Percentiles rank a stretch among this genome's conserved stretches.
phyloP scores from a whole-genome alignment of 2,329 filamentous ascomycete species.

The Lanzia echinophila region DNA sequence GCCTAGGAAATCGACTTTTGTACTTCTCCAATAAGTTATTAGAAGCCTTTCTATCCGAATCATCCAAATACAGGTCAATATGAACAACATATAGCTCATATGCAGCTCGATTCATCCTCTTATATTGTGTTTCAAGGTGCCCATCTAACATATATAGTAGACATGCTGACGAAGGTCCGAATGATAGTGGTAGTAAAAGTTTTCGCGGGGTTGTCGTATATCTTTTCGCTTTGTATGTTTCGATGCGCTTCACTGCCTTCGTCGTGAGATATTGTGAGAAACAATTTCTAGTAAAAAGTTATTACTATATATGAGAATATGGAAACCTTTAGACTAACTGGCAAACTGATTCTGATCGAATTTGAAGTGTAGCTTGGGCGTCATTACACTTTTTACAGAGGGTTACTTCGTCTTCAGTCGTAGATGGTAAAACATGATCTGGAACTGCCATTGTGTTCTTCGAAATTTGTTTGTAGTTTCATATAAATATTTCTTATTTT shows the following conservation, averaged over 20 bases:
- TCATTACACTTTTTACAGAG: constrained; percentile 28
- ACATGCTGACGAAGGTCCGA: constrained; percentile 72
- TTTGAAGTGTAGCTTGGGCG: constrained; percentile 24
- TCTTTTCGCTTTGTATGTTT: constrained; percentile 50
- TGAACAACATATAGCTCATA: constrained; percentile 62
- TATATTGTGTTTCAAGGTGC: constrained; percentile 59
- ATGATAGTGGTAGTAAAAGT: constrained; percentile 74
- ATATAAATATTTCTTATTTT: constrained; percentile 5
- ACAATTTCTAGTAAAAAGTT: constrained; percentile 50
- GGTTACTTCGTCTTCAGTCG: neutral
- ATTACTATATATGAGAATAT: constrained; percentile 8
- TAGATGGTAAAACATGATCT: neutral
- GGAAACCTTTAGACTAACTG: constrained; percentile 18
- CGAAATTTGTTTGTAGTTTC: constrained; percentile 2
- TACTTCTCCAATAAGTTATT: constrained; percentile 38
- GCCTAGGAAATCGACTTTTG: constrained; percentile 55
- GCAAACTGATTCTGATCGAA: constrained; percentile 30
- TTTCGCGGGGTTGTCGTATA: constrained; percentile 31
- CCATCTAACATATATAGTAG: constrained; percentile 69
- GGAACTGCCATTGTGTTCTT: constrained; percentile 11
- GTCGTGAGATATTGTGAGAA: constrained; percentile 70
- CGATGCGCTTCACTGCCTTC: constrained; percentile 75
- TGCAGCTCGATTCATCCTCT: constrained; percentile 55
- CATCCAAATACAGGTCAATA: constrained; percentile 29
- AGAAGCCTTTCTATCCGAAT: constrained; percentile 22